Conservation (phyloP, 1,284 basidiomycete species). For the Cryptococcus wingfieldii region DNA sequence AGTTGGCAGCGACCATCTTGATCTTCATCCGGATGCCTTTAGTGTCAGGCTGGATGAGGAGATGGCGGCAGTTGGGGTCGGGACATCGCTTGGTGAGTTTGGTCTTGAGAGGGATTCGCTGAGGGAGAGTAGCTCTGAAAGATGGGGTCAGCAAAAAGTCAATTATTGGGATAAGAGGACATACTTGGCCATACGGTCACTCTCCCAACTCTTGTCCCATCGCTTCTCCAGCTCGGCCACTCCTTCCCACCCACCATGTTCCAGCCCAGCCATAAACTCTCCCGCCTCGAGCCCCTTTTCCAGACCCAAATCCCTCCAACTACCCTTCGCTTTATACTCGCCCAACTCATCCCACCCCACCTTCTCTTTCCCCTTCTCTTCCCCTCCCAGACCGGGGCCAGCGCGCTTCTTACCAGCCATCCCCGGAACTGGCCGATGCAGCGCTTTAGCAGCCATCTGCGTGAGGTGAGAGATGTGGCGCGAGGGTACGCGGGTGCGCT, state of each 20-base stretch:
- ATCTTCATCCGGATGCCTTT: constrained; percentile 96
- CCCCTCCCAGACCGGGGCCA: not conserved
- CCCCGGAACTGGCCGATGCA: constrained; percentile 34
- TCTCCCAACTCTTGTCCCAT: constrained; percentile 76
- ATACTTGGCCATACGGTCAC: constrained; percentile 61
- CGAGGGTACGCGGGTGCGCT: constrained; percentile 22
- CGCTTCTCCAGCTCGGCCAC: constrained; percentile 71
- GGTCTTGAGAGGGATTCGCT: constrained; percentile 83
- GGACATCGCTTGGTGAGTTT: constrained; percentile 95
- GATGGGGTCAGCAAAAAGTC: not conserved
- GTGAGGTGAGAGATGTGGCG: constrained; percentile 44
- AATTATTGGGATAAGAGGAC: not conserved
- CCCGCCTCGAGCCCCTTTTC: constrained; percentile 19
- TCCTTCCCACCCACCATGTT: constrained; percentile 56
- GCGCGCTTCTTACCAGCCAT: constrained; percentile 13
- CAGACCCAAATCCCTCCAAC: constrained; percentile 30
- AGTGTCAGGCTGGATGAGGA: constrained; percentile 95
- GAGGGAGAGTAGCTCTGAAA: constrained; percentile 10
- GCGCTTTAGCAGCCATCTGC: constrained; percentile 40
- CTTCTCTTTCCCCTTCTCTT: constrained; percentile 14
- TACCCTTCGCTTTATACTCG: constrained; percentile 32
- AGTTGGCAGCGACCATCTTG: constrained; percentile 89
- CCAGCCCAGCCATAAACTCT: constrained; percentile 59
- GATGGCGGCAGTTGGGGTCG: constrained; percentile 71
- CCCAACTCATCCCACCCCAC: constrained; percentile 39